phyloP scores from a whole-genome alignment of 306 rosid species.

The Vigna nakashimae region DNA sequence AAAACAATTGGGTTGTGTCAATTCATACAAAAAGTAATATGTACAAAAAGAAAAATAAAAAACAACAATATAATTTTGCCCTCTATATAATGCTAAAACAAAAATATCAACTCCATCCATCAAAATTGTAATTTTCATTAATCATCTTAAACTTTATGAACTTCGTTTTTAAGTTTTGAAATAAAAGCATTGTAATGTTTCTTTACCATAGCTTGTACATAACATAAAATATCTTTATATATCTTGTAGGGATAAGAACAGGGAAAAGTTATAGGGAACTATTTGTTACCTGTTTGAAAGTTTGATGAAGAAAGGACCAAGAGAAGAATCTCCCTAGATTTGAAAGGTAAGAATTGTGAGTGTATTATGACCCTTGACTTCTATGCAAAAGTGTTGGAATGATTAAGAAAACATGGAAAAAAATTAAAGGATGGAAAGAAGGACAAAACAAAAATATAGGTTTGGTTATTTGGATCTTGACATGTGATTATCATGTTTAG shows the following conservation, averaged over 20 bases:
- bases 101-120: too few relatives aligned
- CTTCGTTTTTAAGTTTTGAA: too few relatives aligned
- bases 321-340: constrained; percentile 11
- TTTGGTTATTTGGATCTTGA: constrained; percentile 5
- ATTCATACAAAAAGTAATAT: too few relatives aligned
- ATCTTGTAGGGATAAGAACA: constrained; percentile 15
- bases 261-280: constrained; percentile 19
- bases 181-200: neutral
- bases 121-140: too few relatives aligned
- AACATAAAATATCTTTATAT: neutral
- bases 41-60: too few relatives aligned
- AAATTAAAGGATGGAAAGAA: constrained; percentile 16
- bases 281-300: constrained; percentile 25
- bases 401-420: neutral
- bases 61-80: too few relatives aligned
- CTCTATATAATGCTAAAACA: too few relatives aligned
- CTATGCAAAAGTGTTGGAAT: neutral
- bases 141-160: too few relatives aligned
- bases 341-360: constrained; percentile 1
- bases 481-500: constrained; percentile 20
- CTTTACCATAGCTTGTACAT: constrained; percentile 24
- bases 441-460: constrained; percentile 18
- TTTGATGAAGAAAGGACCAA: constrained; percentile 2
- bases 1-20: too few relatives aligned
- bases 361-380: constrained; percentile 19